These are phyloP conservation scores for Myxozyma melibiosi DNA, from an alignment of 805 yeast genomes.

Conservation along the genomic window DNA sequence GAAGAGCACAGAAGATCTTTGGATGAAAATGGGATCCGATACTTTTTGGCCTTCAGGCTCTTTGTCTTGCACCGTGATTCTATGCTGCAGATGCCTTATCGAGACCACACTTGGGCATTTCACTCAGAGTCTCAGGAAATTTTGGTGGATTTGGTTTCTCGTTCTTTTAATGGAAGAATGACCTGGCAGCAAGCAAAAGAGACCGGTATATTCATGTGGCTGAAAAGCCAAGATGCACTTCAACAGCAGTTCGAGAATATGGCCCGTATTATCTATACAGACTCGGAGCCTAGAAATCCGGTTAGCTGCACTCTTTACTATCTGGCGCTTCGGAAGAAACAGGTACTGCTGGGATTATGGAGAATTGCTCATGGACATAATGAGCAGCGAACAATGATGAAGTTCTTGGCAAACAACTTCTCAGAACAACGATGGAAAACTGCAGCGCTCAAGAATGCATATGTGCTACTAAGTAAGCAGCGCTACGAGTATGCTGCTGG, in stretches of 20 bases:
- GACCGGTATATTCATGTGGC: constrained; percentile 75
- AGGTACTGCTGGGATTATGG: constrained; percentile 81
- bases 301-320: constrained; percentile 71
- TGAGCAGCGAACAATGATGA: constrained; percentile 81
- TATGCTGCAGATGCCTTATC: constrained; percentile 62
- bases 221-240: constrained; percentile 48
- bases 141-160: constrained; percentile 53
- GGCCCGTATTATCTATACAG: constrained; percentile 71
- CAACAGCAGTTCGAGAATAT: constrained; percentile 61
- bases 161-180: constrained; percentile 49
- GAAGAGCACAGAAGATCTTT: constrained; percentile 47
- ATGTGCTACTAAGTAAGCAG: constrained; percentile 85
- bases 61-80: constrained; percentile 52
- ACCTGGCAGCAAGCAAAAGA: constrained; percentile 64
- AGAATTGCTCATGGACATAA: constrained; percentile 69
- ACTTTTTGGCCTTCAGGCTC: constrained; percentile 40
- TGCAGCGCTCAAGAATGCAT: constrained; percentile 92
- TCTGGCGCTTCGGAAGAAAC: constrained; percentile 75
- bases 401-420: constrained; percentile 77
- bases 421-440: constrained; percentile 73
- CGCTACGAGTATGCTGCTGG: constrained; percentile 84
- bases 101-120: constrained; percentile 87
- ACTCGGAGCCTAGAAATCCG: constrained; percentile 65
- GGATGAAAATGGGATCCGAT: constrained; percentile 71
- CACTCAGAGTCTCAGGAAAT: constrained; percentile 79